Base-by-base conservation (phyloP, 139 green algal genomes). In the Micromonas commoda region DNA sequence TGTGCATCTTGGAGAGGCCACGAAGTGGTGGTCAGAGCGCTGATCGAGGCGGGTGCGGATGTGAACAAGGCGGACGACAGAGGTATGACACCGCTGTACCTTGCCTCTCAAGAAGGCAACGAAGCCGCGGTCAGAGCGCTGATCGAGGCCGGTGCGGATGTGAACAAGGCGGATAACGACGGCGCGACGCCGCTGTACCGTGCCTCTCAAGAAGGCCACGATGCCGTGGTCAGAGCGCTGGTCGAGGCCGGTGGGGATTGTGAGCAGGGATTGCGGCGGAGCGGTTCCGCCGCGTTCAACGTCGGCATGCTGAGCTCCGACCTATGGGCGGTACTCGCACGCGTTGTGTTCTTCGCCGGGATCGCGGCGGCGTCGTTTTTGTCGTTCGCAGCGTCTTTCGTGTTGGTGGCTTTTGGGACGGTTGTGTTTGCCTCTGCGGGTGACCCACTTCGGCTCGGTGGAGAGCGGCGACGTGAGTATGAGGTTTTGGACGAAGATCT, bases 231-330 rank as follows among this genome's bases (percentile, higher is more conserved):
- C 20, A 23, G 34, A 38, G 45, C 38, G 39, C 71, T 77, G 66
- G 5, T 73, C 28, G 28, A 35, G 63, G 63, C 63, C 16, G 63
- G 63, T 19, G 63, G 6, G 63, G 45, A 57, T n/a, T n/a, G n/a
- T n/a, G n/a, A n/a, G n/a, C n/a, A 45, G 19, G 45, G 67, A 5
- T 34, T 78, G 23, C 21, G 19, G 71, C 71, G 9, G 13, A 38
- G 83, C 19, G 88, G 88, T 9, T 78, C 87, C 16, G 85, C 89
- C 0, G 76, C 91, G 26, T 79, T 95, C 38, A 94, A 95, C 79
- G 77, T 95, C 37, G 88, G 78, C 0, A 82, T 95, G 65, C 83
- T 95, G 20, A 87, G 86, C 0, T 89, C 82, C 0, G 86, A 93
- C 65, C 45, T 90, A 1, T 93, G 89, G 89, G 77, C 84, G 0